These are phyloP conservation scores for Calocybe gambosa DNA, from an alignment of 1,284 basidiomycete genomes.

Conservation along the genomic window DNA sequence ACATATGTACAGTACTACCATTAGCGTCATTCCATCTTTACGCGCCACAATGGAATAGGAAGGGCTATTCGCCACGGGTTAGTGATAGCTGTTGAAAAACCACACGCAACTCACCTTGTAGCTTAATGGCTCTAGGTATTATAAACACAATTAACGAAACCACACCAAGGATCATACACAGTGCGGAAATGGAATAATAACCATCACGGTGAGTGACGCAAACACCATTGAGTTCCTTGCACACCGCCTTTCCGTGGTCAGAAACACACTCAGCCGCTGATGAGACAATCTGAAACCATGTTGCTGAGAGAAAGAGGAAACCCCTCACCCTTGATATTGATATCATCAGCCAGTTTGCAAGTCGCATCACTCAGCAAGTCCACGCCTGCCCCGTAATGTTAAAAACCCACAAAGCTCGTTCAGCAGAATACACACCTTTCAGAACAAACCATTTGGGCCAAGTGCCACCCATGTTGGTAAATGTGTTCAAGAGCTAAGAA, in stretches of 20 bases:
- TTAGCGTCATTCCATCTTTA: slow-evolving; percentile 35
- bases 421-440: slow-evolving; percentile 52
- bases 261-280: slow-evolving; percentile 82
- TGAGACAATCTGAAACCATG: neutral
- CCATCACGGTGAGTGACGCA: slow-evolving; percentile 88
- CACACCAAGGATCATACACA: slow-evolving; percentile 77
- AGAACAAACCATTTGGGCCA: slow-evolving; percentile 95
- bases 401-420: neutral
- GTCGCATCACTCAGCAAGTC: slow-evolving; percentile 82
- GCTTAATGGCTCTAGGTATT: slow-evolving; percentile 74
- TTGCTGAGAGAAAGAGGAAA: slow-evolving; percentile 9
- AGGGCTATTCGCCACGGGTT: slow-evolving; percentile 33
- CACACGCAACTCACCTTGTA: slow-evolving; percentile 65
- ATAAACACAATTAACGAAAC: slow-evolving; percentile 73
- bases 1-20: slow-evolving; percentile 4
- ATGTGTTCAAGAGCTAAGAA: slow-evolving; percentile 84
- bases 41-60: slow-evolving; percentile 57
- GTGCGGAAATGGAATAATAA: slow-evolving; percentile 80
- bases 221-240: slow-evolving; percentile 69
- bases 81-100: slow-evolving; percentile 10
- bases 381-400: slow-evolving; percentile 46
- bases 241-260: slow-evolving; percentile 80
- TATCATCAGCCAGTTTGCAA: slow-evolving; percentile 64
- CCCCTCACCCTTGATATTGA: slow-evolving; percentile 53
- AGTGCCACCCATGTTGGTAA: slow-evolving; percentile 95